These are phyloP conservation scores for Magnaporthiopsis poae DNA, from an alignment of 2,329 filamentous ascomycete genomes.

Conservation along the genomic window DNA sequence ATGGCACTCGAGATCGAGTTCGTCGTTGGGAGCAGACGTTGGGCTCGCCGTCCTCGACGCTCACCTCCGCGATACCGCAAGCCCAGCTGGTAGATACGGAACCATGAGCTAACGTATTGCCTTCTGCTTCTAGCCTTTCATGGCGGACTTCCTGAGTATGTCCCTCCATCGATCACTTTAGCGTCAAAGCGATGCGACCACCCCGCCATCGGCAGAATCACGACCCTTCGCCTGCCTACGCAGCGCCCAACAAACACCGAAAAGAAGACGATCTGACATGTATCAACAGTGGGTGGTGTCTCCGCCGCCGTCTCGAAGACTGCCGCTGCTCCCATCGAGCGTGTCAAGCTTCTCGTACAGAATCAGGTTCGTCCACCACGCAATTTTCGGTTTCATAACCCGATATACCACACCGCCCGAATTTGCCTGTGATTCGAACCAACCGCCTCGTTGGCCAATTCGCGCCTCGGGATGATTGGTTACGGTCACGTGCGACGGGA, in stretches of 20 bases:
- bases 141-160: conserved; percentile 98
- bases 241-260: neutral
- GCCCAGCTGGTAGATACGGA: neutral
- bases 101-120: neutral
- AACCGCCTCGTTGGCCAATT: neutral
- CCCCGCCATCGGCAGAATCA: neutral
- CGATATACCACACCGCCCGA: neutral
- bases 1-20: conserved; percentile 6
- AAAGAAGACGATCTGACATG: conserved; percentile 1
- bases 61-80: neutral
- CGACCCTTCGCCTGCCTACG: neutral
- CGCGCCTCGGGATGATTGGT: neutral
- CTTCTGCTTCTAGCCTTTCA: conserved; percentile 58
- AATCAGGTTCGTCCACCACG: conserved; percentile 77
- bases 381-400: neutral
- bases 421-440: neutral
- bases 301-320: conserved; percentile 99
- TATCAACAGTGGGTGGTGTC: conserved; percentile 86
- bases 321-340: conserved; percentile 98
- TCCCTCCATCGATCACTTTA: conserved; percentile 24
- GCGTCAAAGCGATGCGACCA: neutral
- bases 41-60: neutral
- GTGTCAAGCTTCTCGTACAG: conserved; percentile 99
- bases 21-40: neutral
- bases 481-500: neutral